Evolutionary conservation across 768 basidiomycete genomes (phyloP), one percentile per base, ranked within the genome.

Genomic region (Leucosporidium scottii): DNA sequence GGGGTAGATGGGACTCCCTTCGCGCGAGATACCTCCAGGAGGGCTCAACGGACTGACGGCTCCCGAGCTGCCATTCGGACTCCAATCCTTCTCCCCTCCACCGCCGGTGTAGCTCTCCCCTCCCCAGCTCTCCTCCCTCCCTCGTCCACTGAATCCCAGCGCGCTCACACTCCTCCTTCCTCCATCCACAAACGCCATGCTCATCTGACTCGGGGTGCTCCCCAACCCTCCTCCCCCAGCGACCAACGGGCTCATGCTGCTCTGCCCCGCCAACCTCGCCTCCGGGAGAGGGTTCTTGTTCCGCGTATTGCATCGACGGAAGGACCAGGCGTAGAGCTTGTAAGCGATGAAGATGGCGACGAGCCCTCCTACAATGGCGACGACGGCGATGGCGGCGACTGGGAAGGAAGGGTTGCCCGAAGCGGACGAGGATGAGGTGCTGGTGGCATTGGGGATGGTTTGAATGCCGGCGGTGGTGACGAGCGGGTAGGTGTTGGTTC

Each of bases 121-220:
- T 36, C 69, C 69, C 69, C 69, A 70, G 55, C 69, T 70, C 55
- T 53, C 55, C 34, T 70, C 61, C 55, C 69, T 34, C 25, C 48
- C 30, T 28, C 69, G 23, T 5, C 58, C 62, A 9, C 50, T 36
- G 18, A 39, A 17, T 4, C 39, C 65, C 27, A 70, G 30, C 25
- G 34, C 59, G 31, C 69, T 67, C n/a, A 31, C 44, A 7, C 62
- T 67, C 62, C 69, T 25, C 28, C 62, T 36, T 18, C 62, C 61
- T n/a, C 59, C 65, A 18, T 30, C 53, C 21, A 21, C 28, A n/a
- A 47, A 48, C 10, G 64, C 65, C 10, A 66, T 25, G 25, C 62
- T 62, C 44, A 60, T 66, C 65, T 63, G 62, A 50, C 69, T 70
- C 64, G 69, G 62, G n/a, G 64, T 34, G 2, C 55, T 65, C 20